Evolutionary conservation across 2,329 filamentous ascomycete species (phyloP), one percentile per base, ranked within the genome.

Genomic region (Beauveria pseudobassiana): DNA sequence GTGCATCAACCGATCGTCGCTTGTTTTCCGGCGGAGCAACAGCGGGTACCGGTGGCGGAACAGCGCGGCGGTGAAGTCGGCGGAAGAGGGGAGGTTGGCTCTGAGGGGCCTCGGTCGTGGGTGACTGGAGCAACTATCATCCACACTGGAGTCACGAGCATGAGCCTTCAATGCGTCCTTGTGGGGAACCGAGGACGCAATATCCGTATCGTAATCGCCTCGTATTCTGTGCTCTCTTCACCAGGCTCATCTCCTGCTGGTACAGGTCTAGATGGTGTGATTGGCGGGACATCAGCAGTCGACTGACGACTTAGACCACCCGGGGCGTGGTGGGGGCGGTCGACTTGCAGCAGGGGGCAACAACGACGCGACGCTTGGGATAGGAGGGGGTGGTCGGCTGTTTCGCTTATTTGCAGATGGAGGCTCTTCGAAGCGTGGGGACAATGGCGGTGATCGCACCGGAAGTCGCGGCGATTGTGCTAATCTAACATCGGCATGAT

Each of bases 171-270:
- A 75, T 1, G 93, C 93, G 76, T 96, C 93, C 75, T 96, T 97
- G 74, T 96, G 91, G 61, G 90, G 91, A n/a, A 86, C 91, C 10
- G 91, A 88, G n/a, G 93, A 91, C 1, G 89, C 93, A 71, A 98
- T 98, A 72, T 98, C 95, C 7, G 95, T 98, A 68, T 98, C 95
- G 72, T 98, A 98, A 71, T 98, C 95, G 7, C 93, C 71, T 99
- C 95, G 70, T 98, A 98, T 70, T 97, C 93, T 0, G 91, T 96
- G 40, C 91, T 83, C 69, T 96, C 92, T 63, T 89, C 91, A 28
- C 86, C 87, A 16, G 88, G 87, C 38, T 86, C 86, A 38, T 89
- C 87, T 26, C 77, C 82, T 64, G 77, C 78, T 62, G 76, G 73
- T 10, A 69, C 67, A 12, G 74, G 74, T 64, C 80, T 70, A 60